phyloP scores from a whole-genome alignment of 2,329 filamentous ascomycete species.

The Verticillium isaacii region DNA sequence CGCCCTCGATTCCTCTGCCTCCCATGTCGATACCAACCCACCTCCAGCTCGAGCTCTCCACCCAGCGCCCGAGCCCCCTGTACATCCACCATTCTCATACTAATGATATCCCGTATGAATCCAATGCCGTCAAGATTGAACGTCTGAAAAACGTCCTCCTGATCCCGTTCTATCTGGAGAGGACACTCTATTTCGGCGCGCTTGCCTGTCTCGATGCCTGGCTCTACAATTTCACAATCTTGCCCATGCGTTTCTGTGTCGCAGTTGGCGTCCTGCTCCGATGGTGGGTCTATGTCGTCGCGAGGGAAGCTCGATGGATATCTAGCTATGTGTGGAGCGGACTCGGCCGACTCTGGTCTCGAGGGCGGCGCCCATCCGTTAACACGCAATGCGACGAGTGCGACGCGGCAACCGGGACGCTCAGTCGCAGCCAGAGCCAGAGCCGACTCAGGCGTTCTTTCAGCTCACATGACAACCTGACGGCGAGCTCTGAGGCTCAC shows the following conservation, averaged over 20 bases:
- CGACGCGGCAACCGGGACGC: not conserved
- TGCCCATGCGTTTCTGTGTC: conserved; percentile 82
- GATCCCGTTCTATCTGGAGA: conserved; percentile 76
- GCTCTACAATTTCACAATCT: conserved; percentile 93
- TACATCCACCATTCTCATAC: conserved; percentile 58
- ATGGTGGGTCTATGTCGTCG: conserved; percentile 73
- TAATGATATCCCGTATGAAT: conserved; percentile 74
- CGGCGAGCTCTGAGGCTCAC: not conserved
- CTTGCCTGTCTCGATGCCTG: conserved; percentile 92
- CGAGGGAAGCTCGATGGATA: conserved; percentile 68
- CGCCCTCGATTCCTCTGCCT: conserved; percentile 54
- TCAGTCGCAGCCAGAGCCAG: not conserved
- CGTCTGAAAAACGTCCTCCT: conserved; percentile 84
- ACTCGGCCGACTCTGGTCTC: conserved; percentile 64
- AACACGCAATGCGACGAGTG: not conserved
- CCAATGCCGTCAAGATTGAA: conserved; percentile 86
- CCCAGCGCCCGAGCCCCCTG: conserved; percentile 57
- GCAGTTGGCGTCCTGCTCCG: conserved; percentile 70
- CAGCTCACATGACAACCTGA: not conserved
- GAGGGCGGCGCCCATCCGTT: conserved; percentile 25
- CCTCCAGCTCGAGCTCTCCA: conserved; percentile 59
- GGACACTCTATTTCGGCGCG: conserved; percentile 80
- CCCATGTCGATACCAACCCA: conserved; percentile 64
- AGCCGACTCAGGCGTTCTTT: not conserved
- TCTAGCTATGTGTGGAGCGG: conserved; percentile 75